Conservation (phyloP, 768 basidiomycete species). For the Mycena capillaripes region DNA sequence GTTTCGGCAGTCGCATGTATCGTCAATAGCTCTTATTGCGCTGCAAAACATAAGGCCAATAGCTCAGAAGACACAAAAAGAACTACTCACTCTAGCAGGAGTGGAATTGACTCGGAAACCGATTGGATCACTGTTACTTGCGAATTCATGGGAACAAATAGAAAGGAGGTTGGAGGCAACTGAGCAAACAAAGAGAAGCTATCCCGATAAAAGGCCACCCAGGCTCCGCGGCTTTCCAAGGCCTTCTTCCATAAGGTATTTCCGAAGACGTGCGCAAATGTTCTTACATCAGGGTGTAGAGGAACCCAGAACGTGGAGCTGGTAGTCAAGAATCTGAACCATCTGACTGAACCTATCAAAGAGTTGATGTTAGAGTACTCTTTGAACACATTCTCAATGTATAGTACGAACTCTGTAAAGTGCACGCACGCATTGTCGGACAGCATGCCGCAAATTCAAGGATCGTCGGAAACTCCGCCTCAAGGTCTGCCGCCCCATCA, state of each 20-base stretch:
- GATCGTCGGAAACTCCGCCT: neutral
- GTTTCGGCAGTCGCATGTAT: no score
- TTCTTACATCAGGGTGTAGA: neutral
- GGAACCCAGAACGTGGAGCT: slow-evolving; percentile 8
- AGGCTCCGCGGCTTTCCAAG: neutral
- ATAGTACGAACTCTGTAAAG: slow-evolving; percentile 1
- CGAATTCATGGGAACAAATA: neutral
- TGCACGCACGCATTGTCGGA: slow-evolving; percentile 7
- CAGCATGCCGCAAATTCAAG: neutral
- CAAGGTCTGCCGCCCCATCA: neutral
- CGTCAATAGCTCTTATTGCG: no score
- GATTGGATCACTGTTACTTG: slow-evolving; percentile 1
- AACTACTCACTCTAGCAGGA: neutral
- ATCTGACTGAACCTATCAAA: neutral
- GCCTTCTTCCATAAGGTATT: neutral
- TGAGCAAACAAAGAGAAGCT: neutral
- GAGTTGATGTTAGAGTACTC: neutral
- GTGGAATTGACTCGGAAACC: neutral
- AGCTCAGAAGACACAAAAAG: neutral
- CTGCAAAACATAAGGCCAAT: no score
- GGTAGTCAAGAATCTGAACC: neutral
- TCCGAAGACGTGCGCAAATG: neutral
- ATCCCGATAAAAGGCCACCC: neutral
- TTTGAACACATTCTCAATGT: neutral
- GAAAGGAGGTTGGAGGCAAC: neutral